phyloP scores from a whole-genome alignment of 2,329 filamentous ascomycete genomes.

The Rasamsonia emersonii region DNA sequence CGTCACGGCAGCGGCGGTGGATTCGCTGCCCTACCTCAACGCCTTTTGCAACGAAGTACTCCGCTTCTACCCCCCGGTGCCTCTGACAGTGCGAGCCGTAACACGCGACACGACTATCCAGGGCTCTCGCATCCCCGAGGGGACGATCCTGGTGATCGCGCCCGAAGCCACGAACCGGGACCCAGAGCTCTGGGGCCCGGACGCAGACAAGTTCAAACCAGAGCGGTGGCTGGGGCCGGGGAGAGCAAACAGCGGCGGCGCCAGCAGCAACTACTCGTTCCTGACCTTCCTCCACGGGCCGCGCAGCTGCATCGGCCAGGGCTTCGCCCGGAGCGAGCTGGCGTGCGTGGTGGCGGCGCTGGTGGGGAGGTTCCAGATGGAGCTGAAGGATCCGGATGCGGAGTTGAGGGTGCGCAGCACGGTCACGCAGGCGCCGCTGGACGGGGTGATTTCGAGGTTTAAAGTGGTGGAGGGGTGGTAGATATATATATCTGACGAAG shows the following conservation, averaged over 20 bases:
- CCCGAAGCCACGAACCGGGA: slow-evolving; percentile 63
- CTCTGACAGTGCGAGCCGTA: slow-evolving; percentile 60
- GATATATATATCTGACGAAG: background rate
- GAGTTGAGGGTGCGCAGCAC: slow-evolving; percentile 60
- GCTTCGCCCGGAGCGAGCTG: slow-evolving; percentile 76
- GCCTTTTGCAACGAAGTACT: slow-evolving; percentile 72
- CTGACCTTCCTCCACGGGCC: slow-evolving; percentile 82
- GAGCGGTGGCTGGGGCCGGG: slow-evolving; percentile 57
- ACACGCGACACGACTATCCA: slow-evolving; percentile 57
- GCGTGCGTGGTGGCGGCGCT: slow-evolving; percentile 70
- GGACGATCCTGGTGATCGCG: slow-evolving; percentile 58
- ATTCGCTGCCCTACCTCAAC: slow-evolving; percentile 68
- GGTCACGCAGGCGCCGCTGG: slow-evolving; percentile 63
- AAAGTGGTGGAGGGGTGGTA: slow-evolving; percentile 46
- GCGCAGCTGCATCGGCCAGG: slow-evolving; percentile 72
- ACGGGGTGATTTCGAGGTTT: slow-evolving; percentile 61
- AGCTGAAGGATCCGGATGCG: slow-evolving; percentile 53
- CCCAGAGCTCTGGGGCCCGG: slow-evolving; percentile 62
- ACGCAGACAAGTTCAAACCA: slow-evolving; percentile 68
- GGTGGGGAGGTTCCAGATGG: slow-evolving; percentile 63
- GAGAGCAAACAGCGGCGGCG: slow-evolving; percentile 54
- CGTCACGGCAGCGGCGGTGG: slow-evolving; percentile 50
- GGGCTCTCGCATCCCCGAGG: slow-evolving; percentile 57
- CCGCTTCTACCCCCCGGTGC: slow-evolving; percentile 63
- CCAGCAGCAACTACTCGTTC: slow-evolving; percentile 65